These are phyloP conservation scores for Diatrype stigma DNA, from an alignment of 2,329 filamentous ascomycete species.

Conservation along the genomic window DNA sequence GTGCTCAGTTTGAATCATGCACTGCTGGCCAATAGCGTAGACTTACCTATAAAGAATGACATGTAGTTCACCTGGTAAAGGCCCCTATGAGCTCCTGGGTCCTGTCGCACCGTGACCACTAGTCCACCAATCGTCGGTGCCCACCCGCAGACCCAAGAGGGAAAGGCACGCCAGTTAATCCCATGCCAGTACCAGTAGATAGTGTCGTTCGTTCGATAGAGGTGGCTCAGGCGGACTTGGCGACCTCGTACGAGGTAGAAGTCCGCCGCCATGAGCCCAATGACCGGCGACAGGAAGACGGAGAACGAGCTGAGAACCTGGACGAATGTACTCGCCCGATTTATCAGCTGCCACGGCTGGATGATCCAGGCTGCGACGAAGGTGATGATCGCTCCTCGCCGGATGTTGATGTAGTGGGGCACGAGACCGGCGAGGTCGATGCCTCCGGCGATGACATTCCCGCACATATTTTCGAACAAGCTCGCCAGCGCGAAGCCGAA, in stretches of 20 bases:
- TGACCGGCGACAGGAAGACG: slow-evolving; percentile 33
- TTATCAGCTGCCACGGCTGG: slow-evolving; percentile 29
- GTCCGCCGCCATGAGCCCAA: slow-evolving; percentile 33
- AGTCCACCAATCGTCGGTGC: slow-evolving; percentile 38
- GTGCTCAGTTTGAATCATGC: neutral
- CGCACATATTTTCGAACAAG: slow-evolving; percentile 38
- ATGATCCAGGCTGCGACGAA: slow-evolving; percentile 25
- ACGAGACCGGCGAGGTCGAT: slow-evolving; percentile 27
- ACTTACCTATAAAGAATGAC: slow-evolving; percentile 39
- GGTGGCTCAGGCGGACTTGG: slow-evolving; percentile 31
- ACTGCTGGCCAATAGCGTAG: slow-evolving; percentile 2
- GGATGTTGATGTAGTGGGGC: slow-evolving; percentile 27
- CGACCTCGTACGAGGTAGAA: slow-evolving; percentile 30
- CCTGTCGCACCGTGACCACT: slow-evolving; percentile 25
- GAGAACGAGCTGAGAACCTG: slow-evolving; percentile 35
- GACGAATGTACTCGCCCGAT: slow-evolving; percentile 25
- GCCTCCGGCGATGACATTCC: slow-evolving; percentile 25
- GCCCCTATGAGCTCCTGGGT: slow-evolving; percentile 26
- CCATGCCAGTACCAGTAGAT: slow-evolving; percentile 41
- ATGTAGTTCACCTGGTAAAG: slow-evolving; percentile 43
- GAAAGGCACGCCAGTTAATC: slow-evolving; percentile 38
- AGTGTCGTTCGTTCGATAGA: slow-evolving; percentile 27
- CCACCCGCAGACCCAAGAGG: slow-evolving; percentile 41
- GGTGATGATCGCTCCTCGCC: slow-evolving; percentile 26
- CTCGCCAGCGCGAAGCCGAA: slow-evolving; percentile 35